Conservation (phyloP, 2,329 filamentous ascomycete species). For the Cadophora malorum region DNA sequence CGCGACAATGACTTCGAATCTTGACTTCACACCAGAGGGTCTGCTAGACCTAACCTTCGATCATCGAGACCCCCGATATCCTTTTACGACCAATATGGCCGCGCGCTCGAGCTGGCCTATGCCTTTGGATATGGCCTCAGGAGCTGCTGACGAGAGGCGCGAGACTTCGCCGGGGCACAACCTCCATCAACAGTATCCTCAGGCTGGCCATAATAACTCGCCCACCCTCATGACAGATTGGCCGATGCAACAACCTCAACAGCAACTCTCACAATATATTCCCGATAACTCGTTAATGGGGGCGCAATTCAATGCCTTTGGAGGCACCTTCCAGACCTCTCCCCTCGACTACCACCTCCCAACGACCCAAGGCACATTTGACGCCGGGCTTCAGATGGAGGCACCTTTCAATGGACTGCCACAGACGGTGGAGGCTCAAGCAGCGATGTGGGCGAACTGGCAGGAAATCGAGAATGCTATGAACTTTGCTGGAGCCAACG, state of each 20-base stretch:
- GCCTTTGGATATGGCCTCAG: slow-evolving; percentile 45
- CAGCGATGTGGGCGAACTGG: slow-evolving; percentile 74
- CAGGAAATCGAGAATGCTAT: slow-evolving; percentile 79
- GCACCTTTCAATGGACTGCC: slow-evolving; percentile 65
- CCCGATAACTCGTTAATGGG: slow-evolving; percentile 45
- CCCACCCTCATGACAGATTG: slow-evolving; percentile 63
- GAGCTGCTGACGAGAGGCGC: slow-evolving; percentile 42
- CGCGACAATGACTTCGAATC: slow-evolving; percentile 57
- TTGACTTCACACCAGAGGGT: slow-evolving; percentile 68
- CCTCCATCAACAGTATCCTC: slow-evolving; percentile 48
- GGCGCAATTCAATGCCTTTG: slow-evolving; percentile 43
- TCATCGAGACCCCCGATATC: slow-evolving; percentile 60
- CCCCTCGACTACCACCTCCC: slow-evolving; percentile 51
- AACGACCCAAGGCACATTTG: slow-evolving; percentile 66
- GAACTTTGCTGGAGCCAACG: slow-evolving; percentile 53
- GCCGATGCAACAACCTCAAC: slow-evolving; percentile 54
- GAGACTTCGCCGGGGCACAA: slow-evolving; percentile 49
- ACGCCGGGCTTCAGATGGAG: slow-evolving; percentile 65
- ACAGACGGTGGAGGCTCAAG: slow-evolving; percentile 62
- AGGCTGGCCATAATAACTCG: slow-evolving; percentile 55
- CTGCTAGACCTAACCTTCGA: slow-evolving; percentile 68
- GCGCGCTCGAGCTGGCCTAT: slow-evolving; percentile 46
- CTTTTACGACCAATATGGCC: slow-evolving; percentile 53
- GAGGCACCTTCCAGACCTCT: slow-evolving; percentile 42
- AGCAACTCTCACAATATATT: slow-evolving; percentile 45